Base-by-base conservation (phyloP, 2,329 filamentous ascomycete species). In the Hymenoscyphus fructigenus region DNA sequence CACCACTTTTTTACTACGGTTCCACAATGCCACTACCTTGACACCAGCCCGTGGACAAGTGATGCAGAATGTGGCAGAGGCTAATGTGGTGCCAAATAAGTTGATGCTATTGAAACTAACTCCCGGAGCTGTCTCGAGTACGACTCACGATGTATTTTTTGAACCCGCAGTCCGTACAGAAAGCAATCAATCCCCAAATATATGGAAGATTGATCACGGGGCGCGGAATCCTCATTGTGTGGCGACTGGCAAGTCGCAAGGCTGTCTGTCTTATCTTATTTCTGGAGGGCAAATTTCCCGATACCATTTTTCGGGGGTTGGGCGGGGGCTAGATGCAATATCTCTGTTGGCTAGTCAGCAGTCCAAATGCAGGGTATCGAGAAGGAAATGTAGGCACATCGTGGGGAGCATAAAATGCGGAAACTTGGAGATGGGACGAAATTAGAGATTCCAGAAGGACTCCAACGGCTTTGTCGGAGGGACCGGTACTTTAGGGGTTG, bases 281-380 rank as follows among this genome's bases (percentile, higher is more conserved):
- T 66, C 62, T 23, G 20, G 65, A 63, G 60, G 53, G 69, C 69
- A 67, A 72, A 69, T 70, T 65, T 69, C 70, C 67, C 60, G 60
- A 56, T 59, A 36, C 47, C 59, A 41, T 60, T 58, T 57, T 63
- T 66, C 63, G 56, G 62, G 65, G 44, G 62, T 66, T 63, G 65
- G 55, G 57, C 34, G 34, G 34, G 34, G 34, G 14, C 14, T 59
- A 57, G 61, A 50, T 47, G 53, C 12, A 38, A 38, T 38, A 38
- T 38, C 14, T 12, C 44, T 32, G 41, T 56, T 71, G 68, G 66
- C 67, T 61, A 61, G 66, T 62, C 67, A 66, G 66, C 65, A 15
- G 14, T 36, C 34, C 10, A 36, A 36, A 36, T 36, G 34, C 34
- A 65, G 65, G 62, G 65, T 58, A 28, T 57, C 56, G 28, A 20